phyloP scores from a whole-genome alignment of 1,284 basidiomycete species.

The Lignosus rhinocerotis region DNA sequence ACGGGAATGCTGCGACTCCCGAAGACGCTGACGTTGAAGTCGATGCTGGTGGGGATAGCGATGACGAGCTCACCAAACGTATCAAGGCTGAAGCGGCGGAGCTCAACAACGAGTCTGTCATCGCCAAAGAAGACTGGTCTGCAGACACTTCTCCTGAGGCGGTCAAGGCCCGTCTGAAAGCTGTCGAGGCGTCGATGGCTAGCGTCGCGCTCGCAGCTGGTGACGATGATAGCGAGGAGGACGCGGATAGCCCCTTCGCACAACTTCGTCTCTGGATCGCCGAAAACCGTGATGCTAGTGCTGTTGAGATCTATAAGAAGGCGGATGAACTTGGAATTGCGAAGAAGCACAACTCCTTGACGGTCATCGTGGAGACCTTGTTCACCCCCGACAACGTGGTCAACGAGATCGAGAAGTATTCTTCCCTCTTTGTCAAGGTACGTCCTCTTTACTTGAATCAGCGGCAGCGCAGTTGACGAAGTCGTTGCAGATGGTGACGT shows the following conservation, averaged over 20 bases:
- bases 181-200: conserved; percentile 69
- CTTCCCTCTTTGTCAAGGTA: conserved; percentile 82
- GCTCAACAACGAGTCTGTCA: conserved; percentile 58
- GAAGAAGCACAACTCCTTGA: conserved; percentile 93
- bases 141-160: conserved; percentile 92
- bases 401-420: conserved; percentile 73
- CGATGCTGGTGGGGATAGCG: conserved; percentile 59
- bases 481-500: conserved; percentile 59
- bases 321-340: conserved; percentile 91
- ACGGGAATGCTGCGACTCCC: conserved; percentile 36
- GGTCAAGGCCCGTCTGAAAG: conserved; percentile 83
- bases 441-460: conserved; percentile 21
- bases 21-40: conserved; percentile 48
- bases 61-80: conserved; percentile 81
- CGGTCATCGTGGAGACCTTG: conserved; percentile 85
- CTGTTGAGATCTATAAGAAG: conserved; percentile 52
- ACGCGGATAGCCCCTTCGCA: conserved; percentile 83
- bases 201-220: conserved; percentile 54
- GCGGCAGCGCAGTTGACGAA: conserved; percentile 9
- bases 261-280: conserved; percentile 87
- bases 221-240: conserved; percentile 90
- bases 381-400: conserved; percentile 77
- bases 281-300: conserved; percentile 60
- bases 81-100: conserved; percentile 87
- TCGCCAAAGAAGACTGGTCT: conserved; percentile 84